These are phyloP conservation scores for Elongisporangium prolatum DNA, from an alignment of 352 stramenopile genomes.

Conservation along the genomic window DNA sequence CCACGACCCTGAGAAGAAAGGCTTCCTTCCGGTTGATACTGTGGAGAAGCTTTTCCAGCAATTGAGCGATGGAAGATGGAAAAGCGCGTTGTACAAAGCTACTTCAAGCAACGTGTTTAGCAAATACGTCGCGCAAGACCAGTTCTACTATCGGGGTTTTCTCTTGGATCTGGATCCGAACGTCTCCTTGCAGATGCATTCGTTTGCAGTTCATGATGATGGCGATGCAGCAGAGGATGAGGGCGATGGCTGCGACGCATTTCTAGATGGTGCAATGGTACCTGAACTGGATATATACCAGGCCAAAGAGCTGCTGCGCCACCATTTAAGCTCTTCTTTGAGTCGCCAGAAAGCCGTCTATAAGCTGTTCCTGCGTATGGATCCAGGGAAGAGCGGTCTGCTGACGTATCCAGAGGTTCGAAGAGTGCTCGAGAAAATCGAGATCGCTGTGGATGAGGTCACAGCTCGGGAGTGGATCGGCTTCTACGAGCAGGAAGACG, in stretches of 20 bases:
- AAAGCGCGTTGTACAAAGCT: constrained; percentile 31
- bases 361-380: constrained; percentile 56
- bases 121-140: constrained; percentile 45
- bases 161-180: constrained; percentile 59
- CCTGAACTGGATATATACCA: constrained; percentile 33
- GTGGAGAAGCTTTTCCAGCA: constrained; percentile 40
- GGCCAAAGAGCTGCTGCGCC: constrained; percentile 38
- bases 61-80: constrained; percentile 19
- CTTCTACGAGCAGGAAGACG: constrained; percentile 58
- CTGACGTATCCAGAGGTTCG: constrained; percentile 56
- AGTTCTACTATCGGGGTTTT: constrained; percentile 71
- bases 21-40: constrained; percentile 38
- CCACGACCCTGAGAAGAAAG: constrained; percentile 40
- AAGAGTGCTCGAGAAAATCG: constrained; percentile 52
- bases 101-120: constrained; percentile 25
- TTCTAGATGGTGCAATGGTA: background rate
- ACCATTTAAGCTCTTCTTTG: constrained; percentile 41
- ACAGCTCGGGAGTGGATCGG: constrained; percentile 31
- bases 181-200: constrained; percentile 40
- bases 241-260: background rate
- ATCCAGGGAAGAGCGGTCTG: constrained; percentile 43
- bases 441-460: constrained; percentile 35
- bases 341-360: constrained; percentile 49
- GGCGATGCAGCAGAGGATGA: constrained; percentile 21
- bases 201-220: constrained; percentile 58